Percentiles rank a stretch among this genome's conserved stretches.
Conservation (phyloP, 768 basidiomycete species). For the Ephemerocybe angulata region DNA sequence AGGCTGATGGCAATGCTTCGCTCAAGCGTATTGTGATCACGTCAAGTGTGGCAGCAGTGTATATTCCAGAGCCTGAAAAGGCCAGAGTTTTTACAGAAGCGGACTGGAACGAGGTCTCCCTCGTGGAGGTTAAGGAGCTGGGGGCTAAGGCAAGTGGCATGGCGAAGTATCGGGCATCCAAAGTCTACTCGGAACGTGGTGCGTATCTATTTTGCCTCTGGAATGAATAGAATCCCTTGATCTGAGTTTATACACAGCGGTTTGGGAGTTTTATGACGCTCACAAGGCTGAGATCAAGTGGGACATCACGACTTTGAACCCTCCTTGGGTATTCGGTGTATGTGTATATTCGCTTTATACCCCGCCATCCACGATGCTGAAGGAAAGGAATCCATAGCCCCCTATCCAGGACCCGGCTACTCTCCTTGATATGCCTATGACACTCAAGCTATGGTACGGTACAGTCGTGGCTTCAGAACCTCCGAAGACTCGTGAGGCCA, state of each 20-base stretch:
- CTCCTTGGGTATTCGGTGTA: slow-evolving; percentile 15
- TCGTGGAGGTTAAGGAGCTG: neutral
- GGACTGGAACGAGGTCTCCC: neutral
- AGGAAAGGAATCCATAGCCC: too few species aligned
- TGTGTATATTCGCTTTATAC: too few species aligned
- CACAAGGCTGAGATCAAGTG: slow-evolving; percentile 39
- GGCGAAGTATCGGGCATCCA: slow-evolving; percentile 73
- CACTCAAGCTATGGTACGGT: too few species aligned
- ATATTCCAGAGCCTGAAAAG: neutral
- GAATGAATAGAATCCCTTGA: slow-evolving; percentile 45
- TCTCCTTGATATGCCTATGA: too few species aligned
- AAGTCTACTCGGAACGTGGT: slow-evolving; percentile 40
- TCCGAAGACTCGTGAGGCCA: neutral
- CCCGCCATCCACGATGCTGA: too few species aligned
- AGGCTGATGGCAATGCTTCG: too few species aligned
- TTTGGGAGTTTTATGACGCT: slow-evolving; percentile 37
- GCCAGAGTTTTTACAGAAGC: neutral
- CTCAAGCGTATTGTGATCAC: neutral
- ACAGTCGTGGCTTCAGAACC: too few species aligned
- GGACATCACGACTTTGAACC: slow-evolving; percentile 52
- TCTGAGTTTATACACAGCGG: slow-evolving; percentile 57
- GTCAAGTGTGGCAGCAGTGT: neutral
- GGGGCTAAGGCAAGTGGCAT: neutral
- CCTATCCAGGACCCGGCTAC: too few species aligned
- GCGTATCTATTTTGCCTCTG: slow-evolving; percentile 45